Evolutionary conservation across 257 asterid species (phyloP).

Genomic region (Nicotiana undulata): DNA sequence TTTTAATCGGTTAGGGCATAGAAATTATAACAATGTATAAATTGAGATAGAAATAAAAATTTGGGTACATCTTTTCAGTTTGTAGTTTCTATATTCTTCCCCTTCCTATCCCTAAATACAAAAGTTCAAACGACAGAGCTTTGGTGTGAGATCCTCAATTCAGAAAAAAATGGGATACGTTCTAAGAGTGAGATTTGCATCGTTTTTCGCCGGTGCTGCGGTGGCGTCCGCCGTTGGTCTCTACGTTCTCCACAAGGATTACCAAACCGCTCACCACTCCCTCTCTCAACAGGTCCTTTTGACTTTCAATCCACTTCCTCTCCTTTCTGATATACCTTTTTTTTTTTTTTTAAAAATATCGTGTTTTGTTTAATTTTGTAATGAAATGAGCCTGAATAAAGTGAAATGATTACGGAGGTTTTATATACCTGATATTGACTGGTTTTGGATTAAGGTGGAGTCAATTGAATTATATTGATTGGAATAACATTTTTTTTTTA

Average conservation of each 20-base stretch:
- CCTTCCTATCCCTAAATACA: not conserved
- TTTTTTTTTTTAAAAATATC: too few relatives aligned
- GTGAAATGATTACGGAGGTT: not conserved
- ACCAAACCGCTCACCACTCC: conserved; percentile 54
- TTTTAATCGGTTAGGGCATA: too few relatives aligned
- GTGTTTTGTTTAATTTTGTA: not conserved
- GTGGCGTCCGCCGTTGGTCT: conserved; percentile 73
- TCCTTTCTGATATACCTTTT: not conserved
- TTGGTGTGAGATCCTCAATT: too few relatives aligned
- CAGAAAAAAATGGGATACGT: conserved; percentile 59
- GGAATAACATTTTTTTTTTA: not conserved
- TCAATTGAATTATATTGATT: not conserved
- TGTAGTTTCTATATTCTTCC: too few relatives aligned
- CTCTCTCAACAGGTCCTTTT: conserved; percentile 52
- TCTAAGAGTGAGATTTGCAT: conserved; percentile 74
- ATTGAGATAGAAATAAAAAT: too few relatives aligned
- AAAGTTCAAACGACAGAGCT: not conserved
- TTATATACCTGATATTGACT: not conserved
- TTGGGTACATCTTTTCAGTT: too few relatives aligned
- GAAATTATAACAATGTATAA: too few relatives aligned
- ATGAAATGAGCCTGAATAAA: not conserved
- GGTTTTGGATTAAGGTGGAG: not conserved
- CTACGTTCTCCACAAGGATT: conserved; percentile 70
- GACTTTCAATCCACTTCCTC: not conserved
- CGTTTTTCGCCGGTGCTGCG: conserved; percentile 88